Conservation (phyloP, 2,329 filamentous ascomycete genomes). For the Lachnellula cervina region DNA sequence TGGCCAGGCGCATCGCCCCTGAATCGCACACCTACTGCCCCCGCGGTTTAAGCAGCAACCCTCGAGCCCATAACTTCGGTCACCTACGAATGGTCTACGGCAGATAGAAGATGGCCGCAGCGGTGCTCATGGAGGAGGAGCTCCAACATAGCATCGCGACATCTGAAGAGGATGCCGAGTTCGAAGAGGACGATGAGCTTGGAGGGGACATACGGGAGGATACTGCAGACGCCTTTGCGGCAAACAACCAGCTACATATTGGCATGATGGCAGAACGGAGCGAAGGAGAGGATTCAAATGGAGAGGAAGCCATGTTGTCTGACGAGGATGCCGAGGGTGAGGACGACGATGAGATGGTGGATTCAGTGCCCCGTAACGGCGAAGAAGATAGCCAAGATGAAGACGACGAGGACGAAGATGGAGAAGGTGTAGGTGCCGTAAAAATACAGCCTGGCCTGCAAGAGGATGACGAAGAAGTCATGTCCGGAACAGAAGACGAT, state of each 20-base stretch:
- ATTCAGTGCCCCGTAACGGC: slow-evolving; percentile 34
- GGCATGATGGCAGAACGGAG: slow-evolving; percentile 25
- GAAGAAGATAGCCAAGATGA: slow-evolving; percentile 37
- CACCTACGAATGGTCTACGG: slow-evolving; percentile 19
- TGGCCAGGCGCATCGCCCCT: background rate
- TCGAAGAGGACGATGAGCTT: slow-evolving; percentile 32
- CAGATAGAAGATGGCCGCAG: slow-evolving; percentile 27
- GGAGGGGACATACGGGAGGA: slow-evolving; percentile 24
- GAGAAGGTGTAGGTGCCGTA: slow-evolving; percentile 31
- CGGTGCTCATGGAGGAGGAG: slow-evolving; percentile 29
- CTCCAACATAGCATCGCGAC: slow-evolving; percentile 30
- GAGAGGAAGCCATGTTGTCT: slow-evolving; percentile 20
- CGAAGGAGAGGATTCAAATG: slow-evolving; percentile 31
- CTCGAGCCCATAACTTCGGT: background rate
- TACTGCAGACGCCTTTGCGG: slow-evolving; percentile 29
- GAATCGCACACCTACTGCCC: background rate
- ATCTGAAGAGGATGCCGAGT: slow-evolving; percentile 33
- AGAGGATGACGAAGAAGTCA: slow-evolving; percentile 35
- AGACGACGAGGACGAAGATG: slow-evolving; percentile 37
- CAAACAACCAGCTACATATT: slow-evolving; percentile 32
- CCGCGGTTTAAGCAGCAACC: background rate
- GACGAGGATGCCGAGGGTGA: slow-evolving; percentile 37
- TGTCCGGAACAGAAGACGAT: slow-evolving; percentile 24
- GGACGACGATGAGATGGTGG: slow-evolving; percentile 26
- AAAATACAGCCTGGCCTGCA: slow-evolving; percentile 30